Conservation (phyloP, 345 rosid species). For the Garcia nutans region DNA sequence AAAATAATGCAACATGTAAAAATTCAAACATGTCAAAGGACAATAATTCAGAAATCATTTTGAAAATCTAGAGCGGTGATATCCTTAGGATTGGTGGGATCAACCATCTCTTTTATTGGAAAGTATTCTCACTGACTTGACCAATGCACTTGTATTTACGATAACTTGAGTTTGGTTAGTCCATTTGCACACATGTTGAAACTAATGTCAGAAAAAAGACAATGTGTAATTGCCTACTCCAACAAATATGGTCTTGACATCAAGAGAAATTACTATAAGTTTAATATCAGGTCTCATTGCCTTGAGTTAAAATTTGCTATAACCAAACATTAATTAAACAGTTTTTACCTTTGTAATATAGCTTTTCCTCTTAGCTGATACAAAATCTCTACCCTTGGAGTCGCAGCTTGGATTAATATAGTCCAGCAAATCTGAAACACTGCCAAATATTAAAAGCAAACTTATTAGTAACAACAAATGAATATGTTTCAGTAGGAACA, state of each 20-base stretch:
- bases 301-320: not conserved
- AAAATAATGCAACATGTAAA: constrained; percentile 1
- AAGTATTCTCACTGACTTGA: not conserved
- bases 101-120: not conserved
- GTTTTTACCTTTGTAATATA: constrained; percentile 61
- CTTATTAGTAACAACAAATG: constrained; percentile 18
- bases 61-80: not conserved
- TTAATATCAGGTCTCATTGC: not conserved
- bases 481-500: constrained; percentile 5
- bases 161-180: not conserved
- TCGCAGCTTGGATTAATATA: constrained; percentile 86
- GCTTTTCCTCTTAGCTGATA: constrained; percentile 64
- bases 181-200: not conserved
- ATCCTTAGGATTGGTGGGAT: not conserved
- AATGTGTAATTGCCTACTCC: not conserved
- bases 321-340: constrained; percentile 1
- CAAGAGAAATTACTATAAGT: not conserved
- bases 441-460: constrained; percentile 40
- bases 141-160: not conserved
- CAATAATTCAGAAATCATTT: not conserved
- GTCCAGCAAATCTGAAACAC: constrained; percentile 95
- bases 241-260: not conserved
- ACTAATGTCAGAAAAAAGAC: not conserved
- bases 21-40: not conserved
- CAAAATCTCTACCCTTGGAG: constrained; percentile 64